Conservation (phyloP, 768 basidiomycete species). For the Udeniomyces megalosporus region DNA sequence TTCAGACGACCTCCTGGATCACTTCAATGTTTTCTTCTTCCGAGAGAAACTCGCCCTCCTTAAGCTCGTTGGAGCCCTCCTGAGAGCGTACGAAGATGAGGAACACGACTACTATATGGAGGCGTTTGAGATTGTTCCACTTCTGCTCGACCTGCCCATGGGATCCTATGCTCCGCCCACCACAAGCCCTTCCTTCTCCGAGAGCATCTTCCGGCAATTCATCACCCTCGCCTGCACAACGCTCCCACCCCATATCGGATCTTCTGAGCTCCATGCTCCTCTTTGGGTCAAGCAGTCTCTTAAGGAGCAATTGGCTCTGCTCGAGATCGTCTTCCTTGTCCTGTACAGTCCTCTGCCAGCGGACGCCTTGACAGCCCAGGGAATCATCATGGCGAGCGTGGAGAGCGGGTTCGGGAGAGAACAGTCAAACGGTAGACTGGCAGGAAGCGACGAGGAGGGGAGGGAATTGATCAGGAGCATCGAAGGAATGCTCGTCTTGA, state of each 20-base stretch:
- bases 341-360: conserved; percentile 48
- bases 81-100: conserved; percentile 50
- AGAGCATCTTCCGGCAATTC: conserved; percentile 47
- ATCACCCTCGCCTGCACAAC: conserved; percentile 22
- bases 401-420: conserved; percentile 28
- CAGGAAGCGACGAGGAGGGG: conserved; percentile 57
- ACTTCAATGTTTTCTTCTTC: conserved; percentile 60
- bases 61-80: conserved; percentile 54
- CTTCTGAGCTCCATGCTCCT: neutral
- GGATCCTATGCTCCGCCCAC: conserved; percentile 48
- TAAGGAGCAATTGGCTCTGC: conserved; percentile 45
- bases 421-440: conserved; percentile 47
- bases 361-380: conserved; percentile 19
- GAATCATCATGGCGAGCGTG: conserved; percentile 20
- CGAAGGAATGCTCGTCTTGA: conserved; percentile 39
- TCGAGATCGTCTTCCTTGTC: conserved; percentile 78
- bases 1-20: conserved; percentile 33
- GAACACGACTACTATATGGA: conserved; percentile 41
- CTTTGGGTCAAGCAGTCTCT: conserved; percentile 3
- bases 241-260: neutral
- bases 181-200: conserved; percentile 38
- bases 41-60: conserved; percentile 59
- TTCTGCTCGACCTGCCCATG: conserved; percentile 28
- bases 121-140: conserved; percentile 27
- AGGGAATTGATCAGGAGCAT: conserved; percentile 47